Conservation (phyloP, 495 filamentous ascomycete species). For the Penicillium riverlandense region DNA sequence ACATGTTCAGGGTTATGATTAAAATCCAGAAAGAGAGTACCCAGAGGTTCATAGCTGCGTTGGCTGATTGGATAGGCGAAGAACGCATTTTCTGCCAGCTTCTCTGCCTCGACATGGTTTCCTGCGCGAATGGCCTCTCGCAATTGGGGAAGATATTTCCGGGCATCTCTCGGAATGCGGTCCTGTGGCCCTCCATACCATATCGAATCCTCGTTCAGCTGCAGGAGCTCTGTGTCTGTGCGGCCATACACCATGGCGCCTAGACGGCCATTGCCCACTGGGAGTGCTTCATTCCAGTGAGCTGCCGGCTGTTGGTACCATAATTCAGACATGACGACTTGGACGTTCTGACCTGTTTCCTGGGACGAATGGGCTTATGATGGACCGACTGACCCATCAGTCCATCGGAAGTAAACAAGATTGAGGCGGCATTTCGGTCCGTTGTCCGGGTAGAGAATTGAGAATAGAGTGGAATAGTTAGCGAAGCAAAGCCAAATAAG, state of each 20-base stretch:
- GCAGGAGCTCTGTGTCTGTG: constrained; percentile 36
- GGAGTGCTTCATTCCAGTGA: constrained; percentile 23
- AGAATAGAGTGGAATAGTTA: too few species aligned
- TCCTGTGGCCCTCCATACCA: constrained; percentile 45
- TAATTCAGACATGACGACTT: constrained; percentile 17
- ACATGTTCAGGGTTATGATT: constrained; percentile 23
- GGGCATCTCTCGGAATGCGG: constrained; percentile 32
- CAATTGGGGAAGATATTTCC: constrained; percentile 25
- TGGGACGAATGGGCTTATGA: too few species aligned
- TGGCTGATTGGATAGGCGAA: constrained; percentile 37
- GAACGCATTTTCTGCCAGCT: constrained; percentile 30
- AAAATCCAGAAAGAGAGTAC: constrained; percentile 39
- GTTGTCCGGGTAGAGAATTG: background rate
- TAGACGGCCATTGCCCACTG: constrained; percentile 47
- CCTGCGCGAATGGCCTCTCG: constrained; percentile 34
- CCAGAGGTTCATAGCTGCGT: constrained; percentile 42
- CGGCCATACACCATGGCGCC: constrained; percentile 44
- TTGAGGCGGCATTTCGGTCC: constrained; percentile 1
- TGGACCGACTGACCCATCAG: too few species aligned
- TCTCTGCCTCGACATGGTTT: constrained; percentile 34
- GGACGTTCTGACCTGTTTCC: too few species aligned
- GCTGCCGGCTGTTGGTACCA: constrained; percentile 23
- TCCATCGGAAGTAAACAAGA: too few species aligned
- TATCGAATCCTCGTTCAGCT: constrained; percentile 47
- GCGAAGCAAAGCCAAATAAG: too few species aligned